A percentile compares a stretch with the other conserved stretches of the same genome.
Conservation (phyloP, 179 eudicot genomes). For the Silene vulgaris region DNA sequence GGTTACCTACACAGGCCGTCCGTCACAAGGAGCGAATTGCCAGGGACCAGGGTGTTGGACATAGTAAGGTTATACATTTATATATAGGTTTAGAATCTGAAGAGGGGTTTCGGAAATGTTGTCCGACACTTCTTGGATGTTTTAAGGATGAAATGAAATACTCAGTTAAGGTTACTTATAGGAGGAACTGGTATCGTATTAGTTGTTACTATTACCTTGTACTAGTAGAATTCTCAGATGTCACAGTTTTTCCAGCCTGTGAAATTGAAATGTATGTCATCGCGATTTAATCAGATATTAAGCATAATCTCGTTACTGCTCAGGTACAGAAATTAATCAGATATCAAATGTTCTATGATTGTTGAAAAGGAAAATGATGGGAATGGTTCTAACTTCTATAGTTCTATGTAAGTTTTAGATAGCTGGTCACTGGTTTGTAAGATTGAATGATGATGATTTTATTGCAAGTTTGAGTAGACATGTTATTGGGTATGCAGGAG, state of each 20-base stretch:
- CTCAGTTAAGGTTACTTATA: not conserved
- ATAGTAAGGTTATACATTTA: slow-evolving; percentile 20
- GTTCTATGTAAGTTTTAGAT: too few relatives aligned
- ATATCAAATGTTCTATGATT: too few relatives aligned
- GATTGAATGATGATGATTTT: too few relatives aligned
- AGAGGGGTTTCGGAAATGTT: slow-evolving; percentile 3
- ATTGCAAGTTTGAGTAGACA: too few relatives aligned
- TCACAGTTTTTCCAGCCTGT: slow-evolving; percentile 8
- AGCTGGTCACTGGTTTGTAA: too few relatives aligned
- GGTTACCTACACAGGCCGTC: slow-evolving; percentile 9
- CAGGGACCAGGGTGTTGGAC: slow-evolving; percentile 6
- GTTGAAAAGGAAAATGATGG: too few relatives aligned
- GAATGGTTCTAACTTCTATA: too few relatives aligned
- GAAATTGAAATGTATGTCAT: not conserved
- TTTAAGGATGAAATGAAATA: not conserved
- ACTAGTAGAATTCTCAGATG: slow-evolving; percentile 1
- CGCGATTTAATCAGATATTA: not conserved
- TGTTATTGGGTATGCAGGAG: too few relatives aligned
- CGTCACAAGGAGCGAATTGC: slow-evolving; percentile 12
- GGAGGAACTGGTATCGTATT: not conserved
- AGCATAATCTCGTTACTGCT: too few relatives aligned
- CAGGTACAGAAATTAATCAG: too few relatives aligned
- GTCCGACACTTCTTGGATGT: slow-evolving; percentile 1
- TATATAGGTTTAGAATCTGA: slow-evolving; percentile 13
- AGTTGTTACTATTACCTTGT: not conserved